Percentiles rank a stretch among this genome's conserved stretches.
Conservation (phyloP, 2,329 filamentous ascomycete genomes). For the Pseudogymnoascus sp. region DNA sequence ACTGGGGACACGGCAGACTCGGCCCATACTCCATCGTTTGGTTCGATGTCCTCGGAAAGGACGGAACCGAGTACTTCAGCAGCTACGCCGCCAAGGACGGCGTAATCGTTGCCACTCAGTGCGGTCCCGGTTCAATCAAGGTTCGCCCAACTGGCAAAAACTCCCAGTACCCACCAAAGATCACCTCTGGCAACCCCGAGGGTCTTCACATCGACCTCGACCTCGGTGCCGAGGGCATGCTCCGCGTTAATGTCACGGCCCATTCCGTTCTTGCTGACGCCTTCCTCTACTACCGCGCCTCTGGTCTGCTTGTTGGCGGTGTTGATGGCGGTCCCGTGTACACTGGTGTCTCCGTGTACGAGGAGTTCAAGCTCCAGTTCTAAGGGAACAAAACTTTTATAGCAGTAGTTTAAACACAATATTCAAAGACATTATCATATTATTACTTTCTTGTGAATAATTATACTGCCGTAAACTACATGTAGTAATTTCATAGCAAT, state of each 20-base stretch:
- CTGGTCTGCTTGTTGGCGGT: neutral
- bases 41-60: constrained; percentile 31
- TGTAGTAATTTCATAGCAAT: neutral
- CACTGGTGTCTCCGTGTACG: neutral
- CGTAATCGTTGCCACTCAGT: constrained; percentile 24
- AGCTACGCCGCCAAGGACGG: constrained; percentile 29
- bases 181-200: neutral
- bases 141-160: constrained; percentile 18
- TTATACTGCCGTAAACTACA: neutral
- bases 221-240: neutral
- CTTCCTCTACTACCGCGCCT: neutral
- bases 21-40: constrained; percentile 39
- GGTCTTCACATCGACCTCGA: constrained; percentile 2
- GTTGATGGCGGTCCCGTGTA: neutral
- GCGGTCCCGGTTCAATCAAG: constrained; percentile 19
- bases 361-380: constrained; percentile 1
- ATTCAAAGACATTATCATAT: neutral
- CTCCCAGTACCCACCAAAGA: constrained; percentile 16
- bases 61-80: constrained; percentile 23
- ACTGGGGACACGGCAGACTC: constrained; percentile 39
- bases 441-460: neutral
- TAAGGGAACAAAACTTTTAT: neutral
- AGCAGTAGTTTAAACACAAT: neutral
- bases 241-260: neutral
- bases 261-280: neutral